A percentile compares a stretch with the other conserved stretches of the same genome.
These are phyloP conservation scores for Cercis canadensis DNA, from an alignment of 306 rosid genomes.

Conservation along the genomic window DNA sequence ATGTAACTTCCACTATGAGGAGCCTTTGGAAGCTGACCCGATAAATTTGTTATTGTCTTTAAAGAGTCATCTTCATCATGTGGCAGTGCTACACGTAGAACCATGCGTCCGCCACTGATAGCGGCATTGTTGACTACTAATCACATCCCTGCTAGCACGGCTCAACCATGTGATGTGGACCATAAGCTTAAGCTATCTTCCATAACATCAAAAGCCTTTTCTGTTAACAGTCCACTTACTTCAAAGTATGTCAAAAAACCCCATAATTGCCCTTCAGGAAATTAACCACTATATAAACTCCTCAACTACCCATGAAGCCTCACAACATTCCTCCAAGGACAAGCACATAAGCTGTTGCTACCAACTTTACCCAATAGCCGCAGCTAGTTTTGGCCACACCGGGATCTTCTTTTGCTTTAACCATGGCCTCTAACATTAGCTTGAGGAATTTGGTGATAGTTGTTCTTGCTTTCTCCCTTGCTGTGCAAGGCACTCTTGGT, in stretches of 20 bases:
- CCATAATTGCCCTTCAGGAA: background rate
- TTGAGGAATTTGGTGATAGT: constrained; percentile 42
- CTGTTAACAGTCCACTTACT: too few relatives aligned
- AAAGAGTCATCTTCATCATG: background rate
- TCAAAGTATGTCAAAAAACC: too few relatives aligned
- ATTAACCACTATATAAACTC: constrained; percentile 35
- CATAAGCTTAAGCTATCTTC: too few relatives aligned
- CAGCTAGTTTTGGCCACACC: constrained; percentile 31
- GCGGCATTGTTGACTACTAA: constrained; percentile 40
- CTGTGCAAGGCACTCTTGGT: constrained; percentile 62
- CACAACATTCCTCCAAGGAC: constrained; percentile 33
- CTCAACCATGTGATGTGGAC: constrained; percentile 2
- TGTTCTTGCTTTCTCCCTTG: constrained; percentile 43
- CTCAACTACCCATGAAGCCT: constrained; percentile 5
- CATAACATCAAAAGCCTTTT: too few relatives aligned
- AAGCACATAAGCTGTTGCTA: background rate
- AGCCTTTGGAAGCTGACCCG: background rate
- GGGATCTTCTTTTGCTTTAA: background rate
- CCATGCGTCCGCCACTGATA: constrained; percentile 49
- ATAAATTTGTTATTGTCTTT: background rate
- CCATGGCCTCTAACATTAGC: constrained; percentile 58
- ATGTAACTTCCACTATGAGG: background rate
- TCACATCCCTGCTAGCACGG: background rate
- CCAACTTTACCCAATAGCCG: constrained; percentile 3
- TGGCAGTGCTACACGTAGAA: background rate